Base-by-base conservation (phyloP, 345 rosid species). In the Iberis pinnata region DNA sequence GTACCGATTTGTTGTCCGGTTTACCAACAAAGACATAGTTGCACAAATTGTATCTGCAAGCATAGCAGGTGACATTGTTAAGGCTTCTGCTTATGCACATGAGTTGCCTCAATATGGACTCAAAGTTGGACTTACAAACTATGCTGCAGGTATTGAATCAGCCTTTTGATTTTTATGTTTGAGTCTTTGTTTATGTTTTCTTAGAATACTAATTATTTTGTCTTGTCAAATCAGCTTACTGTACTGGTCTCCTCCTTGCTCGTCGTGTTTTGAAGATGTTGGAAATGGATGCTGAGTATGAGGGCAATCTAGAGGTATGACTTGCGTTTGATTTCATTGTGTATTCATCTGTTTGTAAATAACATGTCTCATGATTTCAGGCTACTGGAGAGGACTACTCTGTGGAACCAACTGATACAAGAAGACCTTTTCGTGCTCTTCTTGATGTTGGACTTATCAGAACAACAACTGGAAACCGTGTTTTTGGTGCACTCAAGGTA, bases 391-490 rank as follows among this genome's bases (percentile, higher is more conserved):
- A 81, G 76, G 93, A 84, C 57, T 81, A 31, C 7, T 79, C 83
- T 2, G 83, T 84, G 13, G 93, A 84, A 32, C 88, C 83, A 35
- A 68, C 80, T n/a, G 93, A 79, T 6, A 68, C 40, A 35, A 76
- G 88, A 49, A 77, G 93, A 45, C 93, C 93, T 9, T 84, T 84
- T 73, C 85, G 83, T 70, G 88, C 86, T 32, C 83, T 84, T 38
- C 85, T 84, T 60, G 93, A 84, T 70, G 93, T 84, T 18, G 93
- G 93, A 15, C 80, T 84, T n/a, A 31, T 77, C 50, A 81, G 57
- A 56, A 84, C 88, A 32, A 81, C 93, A 12, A 84, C 93, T 1
- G 88, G 93, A 6, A 84, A 84, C 60, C 85, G 93, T 56, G 83
- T 84, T 8, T 84, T 84, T 8, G 85, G 85, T 60, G 82, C 85